These are phyloP conservation scores for Rhizopus sp. DNA, from an alignment of 371 early-diverging fungal genomes.

Conservation along the genomic window DNA sequence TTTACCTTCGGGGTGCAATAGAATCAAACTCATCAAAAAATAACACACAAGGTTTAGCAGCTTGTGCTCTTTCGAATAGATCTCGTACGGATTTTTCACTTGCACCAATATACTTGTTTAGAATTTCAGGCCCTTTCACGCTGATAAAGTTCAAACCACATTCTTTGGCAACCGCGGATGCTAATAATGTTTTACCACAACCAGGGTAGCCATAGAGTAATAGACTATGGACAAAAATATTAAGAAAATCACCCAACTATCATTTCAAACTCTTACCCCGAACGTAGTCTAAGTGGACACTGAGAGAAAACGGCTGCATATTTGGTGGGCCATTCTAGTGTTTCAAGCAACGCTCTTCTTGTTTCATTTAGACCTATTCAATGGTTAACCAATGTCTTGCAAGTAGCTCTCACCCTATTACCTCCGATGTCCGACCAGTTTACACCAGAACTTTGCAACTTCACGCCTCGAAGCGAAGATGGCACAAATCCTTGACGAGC, in stretches of 20 bases:
- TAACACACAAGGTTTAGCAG: slow-evolving; percentile 86
- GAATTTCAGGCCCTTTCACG: slow-evolving; percentile 95
- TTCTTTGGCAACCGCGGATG: slow-evolving; percentile 91
- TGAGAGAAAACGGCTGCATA: slow-evolving; percentile 88
- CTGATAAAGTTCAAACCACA: slow-evolving; percentile 94
- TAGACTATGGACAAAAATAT: slow-evolving; percentile 51
- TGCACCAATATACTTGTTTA: slow-evolving; percentile 97
- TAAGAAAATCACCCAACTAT: background rate
- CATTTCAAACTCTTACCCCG: slow-evolving; percentile 64
- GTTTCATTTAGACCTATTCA: slow-evolving; percentile 76
- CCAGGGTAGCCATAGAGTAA: slow-evolving; percentile 95
- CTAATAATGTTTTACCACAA: slow-evolving; percentile 93
- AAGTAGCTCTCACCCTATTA: slow-evolving; percentile 10
- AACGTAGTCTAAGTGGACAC: slow-evolving; percentile 85
- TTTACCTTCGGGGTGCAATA: slow-evolving; percentile 82
- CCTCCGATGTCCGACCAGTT: slow-evolving; percentile 92
- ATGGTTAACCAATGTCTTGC: background rate
- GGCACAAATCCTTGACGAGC: slow-evolving; percentile 85
- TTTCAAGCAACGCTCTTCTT: slow-evolving; percentile 81
- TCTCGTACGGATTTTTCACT: slow-evolving; percentile 89
- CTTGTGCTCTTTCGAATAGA: slow-evolving; percentile 92
- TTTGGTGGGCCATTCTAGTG: slow-evolving; percentile 94
- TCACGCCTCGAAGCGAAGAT: slow-evolving; percentile 78
- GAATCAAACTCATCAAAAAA: slow-evolving; percentile 99
- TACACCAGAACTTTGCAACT: slow-evolving; percentile 75